Percentiles rank a stretch among this genome's conserved stretches.
These are phyloP conservation scores for Leptographium lundbergii DNA, from an alignment of 2,329 filamentous ascomycete genomes.

Conservation along the genomic window DNA sequence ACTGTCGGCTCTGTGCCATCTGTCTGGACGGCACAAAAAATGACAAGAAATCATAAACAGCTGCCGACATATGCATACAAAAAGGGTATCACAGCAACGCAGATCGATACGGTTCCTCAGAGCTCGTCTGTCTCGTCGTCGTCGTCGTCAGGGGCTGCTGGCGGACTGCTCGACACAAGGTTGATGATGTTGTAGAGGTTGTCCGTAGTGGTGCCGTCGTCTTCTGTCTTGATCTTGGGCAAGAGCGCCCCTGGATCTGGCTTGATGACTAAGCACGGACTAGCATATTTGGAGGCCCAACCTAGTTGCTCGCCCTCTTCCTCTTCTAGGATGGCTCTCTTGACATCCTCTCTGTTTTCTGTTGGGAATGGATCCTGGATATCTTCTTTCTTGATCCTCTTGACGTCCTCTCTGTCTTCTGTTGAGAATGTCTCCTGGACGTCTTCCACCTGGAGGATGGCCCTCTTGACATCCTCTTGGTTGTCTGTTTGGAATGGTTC, in stretches of 20 bases:
- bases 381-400: no score
- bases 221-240: background rate
- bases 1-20: no score
- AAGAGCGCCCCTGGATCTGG: background rate
- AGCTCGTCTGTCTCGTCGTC: constrained; percentile 11
- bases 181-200: background rate
- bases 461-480: background rate
- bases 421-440: background rate
- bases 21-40: no score
- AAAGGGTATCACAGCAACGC: constrained; percentile 6
- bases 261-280: background rate
- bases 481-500: no score
- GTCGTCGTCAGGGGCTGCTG: constrained; percentile 1
- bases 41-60: background rate
- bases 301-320: no score
- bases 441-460: background rate
- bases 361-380: no score
- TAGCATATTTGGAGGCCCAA: no score
- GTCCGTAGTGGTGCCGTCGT: background rate
- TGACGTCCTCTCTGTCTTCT: background rate
- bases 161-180: constrained; percentile 5
- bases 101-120: background rate
- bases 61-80: background rate
- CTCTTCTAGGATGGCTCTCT: background rate
- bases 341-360: background rate